These are phyloP conservation scores for Paraphaeosphaeria minitans DNA, from an alignment of 2,329 filamentous ascomycete genomes.

Conservation along the genomic window DNA sequence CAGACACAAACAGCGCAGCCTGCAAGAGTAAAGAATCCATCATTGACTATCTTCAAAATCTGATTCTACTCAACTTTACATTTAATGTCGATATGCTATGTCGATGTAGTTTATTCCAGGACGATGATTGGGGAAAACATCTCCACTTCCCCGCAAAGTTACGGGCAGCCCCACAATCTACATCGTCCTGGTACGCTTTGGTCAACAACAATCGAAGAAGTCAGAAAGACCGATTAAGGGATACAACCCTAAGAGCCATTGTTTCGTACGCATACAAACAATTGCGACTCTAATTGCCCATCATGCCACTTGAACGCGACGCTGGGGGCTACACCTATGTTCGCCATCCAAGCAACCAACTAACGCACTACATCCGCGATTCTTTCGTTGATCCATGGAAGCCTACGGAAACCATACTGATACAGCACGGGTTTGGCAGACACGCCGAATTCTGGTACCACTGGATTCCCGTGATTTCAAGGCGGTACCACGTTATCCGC, in stretches of 20 bases:
- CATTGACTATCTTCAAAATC: too few relatives aligned
- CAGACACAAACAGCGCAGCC: conserved; percentile 15
- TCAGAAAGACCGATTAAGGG: neutral
- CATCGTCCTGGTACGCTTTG: neutral
- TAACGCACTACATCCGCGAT: conserved; percentile 36
- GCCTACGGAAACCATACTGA: conserved; percentile 40
- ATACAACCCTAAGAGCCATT: too few relatives aligned
- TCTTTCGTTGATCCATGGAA: conserved; percentile 42
- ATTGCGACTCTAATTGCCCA: neutral
- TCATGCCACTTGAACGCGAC: conserved; percentile 30
- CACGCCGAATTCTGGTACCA: conserved; percentile 45
- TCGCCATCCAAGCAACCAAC: conserved; percentile 36
- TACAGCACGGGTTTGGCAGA: conserved; percentile 47
- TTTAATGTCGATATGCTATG: neutral
- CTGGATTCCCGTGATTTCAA: conserved; percentile 42
- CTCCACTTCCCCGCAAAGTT: conserved; percentile 4
- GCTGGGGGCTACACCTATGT: conserved; percentile 32
- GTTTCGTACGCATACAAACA: too few relatives aligned
- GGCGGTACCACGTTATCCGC: conserved; percentile 39
- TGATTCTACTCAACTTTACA: neutral
- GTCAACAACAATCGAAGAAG: neutral
- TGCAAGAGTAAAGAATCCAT: conserved; percentile 17
- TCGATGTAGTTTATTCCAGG: neutral
- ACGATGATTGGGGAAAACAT: neutral
- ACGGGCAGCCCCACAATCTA: neutral